Base-by-base conservation (phyloP, 2,329 filamentous ascomycete species). In the Pyrenophora tritici-repentis region DNA sequence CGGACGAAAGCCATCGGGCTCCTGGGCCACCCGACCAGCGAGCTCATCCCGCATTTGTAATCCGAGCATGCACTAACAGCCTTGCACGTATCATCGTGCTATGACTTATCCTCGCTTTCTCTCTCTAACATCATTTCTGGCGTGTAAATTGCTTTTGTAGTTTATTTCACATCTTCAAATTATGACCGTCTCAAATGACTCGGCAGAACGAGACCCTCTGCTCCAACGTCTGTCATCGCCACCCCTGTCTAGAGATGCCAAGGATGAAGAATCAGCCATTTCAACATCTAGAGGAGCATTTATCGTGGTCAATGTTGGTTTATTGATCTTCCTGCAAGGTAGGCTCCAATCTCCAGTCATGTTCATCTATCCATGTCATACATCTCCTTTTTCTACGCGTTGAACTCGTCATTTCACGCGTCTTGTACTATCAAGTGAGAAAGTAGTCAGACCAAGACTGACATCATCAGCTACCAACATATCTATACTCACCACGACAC, bases 401-500 rank as follows among this genome's bases (percentile, higher is more conserved):
- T 24, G 3, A 24, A 9, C 22, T 9, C 6, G 2, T 10, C 14
- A n/a, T 14, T 37, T 24, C 18, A 20, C 18, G 18, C 3, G 5
- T 20, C 18, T 20, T 5, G 18, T 20, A 2, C 18, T 20, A 5
- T 20, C 18, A 20, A 20, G 18, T 20, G 18, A 20, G 18, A 20
- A 20, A 20, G 22, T 48, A 68, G 40, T 13, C 32, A 8, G 22
- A 16, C 17, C 41, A 26, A 18, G 1, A 17, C 48, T 47, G 24
- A 51, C 16, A 7, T 24, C 13, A 33, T n/a, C 51, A 81, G 80
- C 81, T 13, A 80, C 83, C 55, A 94, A 94, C 66, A 90, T 92
- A 74, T 90, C 86, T 10, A 86, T 90, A 61, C 86, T 95, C 67
- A 89, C 89, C 5, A 92, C 91, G 48, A 89, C 88, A 1, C 90